Base-by-base conservation (phyloP, 495 filamentous ascomycete species). In the Cercophora scortea region DNA sequence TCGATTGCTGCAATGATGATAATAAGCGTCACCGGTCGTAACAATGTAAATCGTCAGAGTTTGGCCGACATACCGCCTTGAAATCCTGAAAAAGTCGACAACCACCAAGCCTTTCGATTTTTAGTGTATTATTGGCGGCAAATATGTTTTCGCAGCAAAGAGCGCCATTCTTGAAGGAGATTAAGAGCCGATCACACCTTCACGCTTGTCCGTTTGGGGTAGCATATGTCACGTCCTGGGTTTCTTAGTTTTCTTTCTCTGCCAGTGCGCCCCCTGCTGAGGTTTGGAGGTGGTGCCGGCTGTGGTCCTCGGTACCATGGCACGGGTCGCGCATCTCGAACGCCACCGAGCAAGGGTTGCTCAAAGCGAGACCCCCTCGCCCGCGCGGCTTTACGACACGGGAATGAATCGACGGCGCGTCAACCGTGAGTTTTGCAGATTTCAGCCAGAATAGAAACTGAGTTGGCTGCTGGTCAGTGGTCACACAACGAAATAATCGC, bases 1-100 rank as follows among this genome's bases (percentile, higher is more conserved):
- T 25, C 25, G 25, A 25, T 25, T 25, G 25, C 25, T 25, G 25
- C 25, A 25, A 25, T 25, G 25, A 25, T 25, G 45, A 35, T 49
- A 49, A 40, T 40, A 49, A 49, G 33, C 47, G 34, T 19, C 34
- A 39, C 10, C 36, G 4, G 12, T 49, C 47, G 11, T 6, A 39
- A 42, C 12, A n/a, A 39, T 34, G 41, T 44, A 32, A 47, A 38
- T 9, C 36, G 17, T 42, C 32, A 32, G 41, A 56, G 44, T 58
- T 47, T 56, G 50, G 55, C 61, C 61, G 61, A 61, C 45, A 55
- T 53, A 58, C 42, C 55, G 53, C 58, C 61, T 52, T 61, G 54
- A 19, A 25, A 25, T 25, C 25, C 25, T 25, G 25, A 25, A 25
- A 25, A 25, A 25, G 25, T 25, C 25, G 25, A 25, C 25, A 25